Evolutionary conservation across 257 asterid genomes (phyloP), one percentile per base, ranked within the genome.

Genomic region (Capsicum pubescens): DNA sequence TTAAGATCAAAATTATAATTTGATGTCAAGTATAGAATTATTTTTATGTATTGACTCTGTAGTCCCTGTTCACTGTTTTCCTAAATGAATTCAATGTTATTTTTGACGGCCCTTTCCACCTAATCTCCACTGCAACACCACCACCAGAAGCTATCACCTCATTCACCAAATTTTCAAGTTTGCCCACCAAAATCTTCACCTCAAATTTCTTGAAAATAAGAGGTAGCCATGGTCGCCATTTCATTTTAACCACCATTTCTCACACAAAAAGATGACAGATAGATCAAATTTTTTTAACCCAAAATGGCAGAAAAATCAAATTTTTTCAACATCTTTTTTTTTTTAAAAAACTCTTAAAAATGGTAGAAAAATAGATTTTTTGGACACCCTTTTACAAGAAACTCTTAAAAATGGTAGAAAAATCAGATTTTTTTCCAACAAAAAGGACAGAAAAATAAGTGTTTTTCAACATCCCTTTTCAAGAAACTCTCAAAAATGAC

Each of bases 211-310:
- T 91, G 9, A 98, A 88, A 72, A 88, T 84, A 11, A 90, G 90
- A 21, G 99, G 99, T 68, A 98, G 99, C 99, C 99, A 95, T 71
- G 99, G 99, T 82, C 98, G 93, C 99, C 99, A 95, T 88, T 90
- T 94, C 89, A 95, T 92, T 89, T 94, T 95, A 87, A 90, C 99
- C 89, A 92, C 98, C 99, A 95, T 94, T 91, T 56, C 44, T 54
- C 19, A 68, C 13, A 36, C 66, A n/a, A 39, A 67, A 80, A 83
- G 16, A 74, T 19, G 44, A 15, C 17, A 42, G 79, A n/a, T 26
- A 61, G 46, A 35, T 2, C 14, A 56, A 54, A 10, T 39, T 58
- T 4, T n/a, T 78, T 78, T 15, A 16, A 39, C 44, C 4, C 4
- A 39, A 39, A 42, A 42, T 42, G 46, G 46, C 46, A 42, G 46